Percentiles rank a stretch among this genome's conserved stretches.
These are phyloP conservation scores for Lojkania enalia DNA, from an alignment of 2,329 filamentous ascomycete genomes.

Conservation along the genomic window DNA sequence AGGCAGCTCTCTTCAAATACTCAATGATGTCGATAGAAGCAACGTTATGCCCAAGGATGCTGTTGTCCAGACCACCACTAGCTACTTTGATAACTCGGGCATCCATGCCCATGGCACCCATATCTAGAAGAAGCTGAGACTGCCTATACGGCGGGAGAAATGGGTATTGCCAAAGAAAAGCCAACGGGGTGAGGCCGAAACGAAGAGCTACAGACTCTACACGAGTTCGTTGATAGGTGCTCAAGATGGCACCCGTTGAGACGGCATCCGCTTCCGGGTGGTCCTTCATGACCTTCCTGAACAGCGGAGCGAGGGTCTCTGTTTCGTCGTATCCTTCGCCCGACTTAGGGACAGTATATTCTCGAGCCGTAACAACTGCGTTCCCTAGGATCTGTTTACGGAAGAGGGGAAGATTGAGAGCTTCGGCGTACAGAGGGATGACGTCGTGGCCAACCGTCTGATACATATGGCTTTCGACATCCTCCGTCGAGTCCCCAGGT, in stretches of 20 bases:
- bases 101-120: conserved; percentile 76
- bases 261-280: conserved; percentile 86
- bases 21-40: conserved; percentile 56
- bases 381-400: conserved; percentile 73
- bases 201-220: conserved; percentile 89
- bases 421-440: conserved; percentile 80
- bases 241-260: conserved; percentile 88
- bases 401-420: conserved; percentile 81
- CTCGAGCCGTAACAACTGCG: conserved; percentile 70
- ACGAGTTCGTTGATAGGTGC: conserved; percentile 94
- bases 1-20: conserved; percentile 59
- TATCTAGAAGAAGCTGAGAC: conserved; percentile 71
- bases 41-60: conserved; percentile 79
- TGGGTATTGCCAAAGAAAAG: conserved; percentile 92
- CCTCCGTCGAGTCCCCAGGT: conserved; percentile 53
- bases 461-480: conserved; percentile 99
- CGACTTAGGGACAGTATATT: conserved; percentile 59
- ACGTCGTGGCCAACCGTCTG: conserved; percentile 92
- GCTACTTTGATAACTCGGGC: conserved; percentile 95
- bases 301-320: conserved; percentile 78
- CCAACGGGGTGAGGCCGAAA: conserved; percentile 78
- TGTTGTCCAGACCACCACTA: conserved; percentile 81
- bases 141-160: conserved; percentile 61
- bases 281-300: conserved; percentile 65
- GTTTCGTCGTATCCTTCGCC: conserved; percentile 69